These are phyloP conservation scores for Aspergillus saccharolyticus DNA, from an alignment of 495 filamentous ascomycete species.

Conservation along the genomic window DNA sequence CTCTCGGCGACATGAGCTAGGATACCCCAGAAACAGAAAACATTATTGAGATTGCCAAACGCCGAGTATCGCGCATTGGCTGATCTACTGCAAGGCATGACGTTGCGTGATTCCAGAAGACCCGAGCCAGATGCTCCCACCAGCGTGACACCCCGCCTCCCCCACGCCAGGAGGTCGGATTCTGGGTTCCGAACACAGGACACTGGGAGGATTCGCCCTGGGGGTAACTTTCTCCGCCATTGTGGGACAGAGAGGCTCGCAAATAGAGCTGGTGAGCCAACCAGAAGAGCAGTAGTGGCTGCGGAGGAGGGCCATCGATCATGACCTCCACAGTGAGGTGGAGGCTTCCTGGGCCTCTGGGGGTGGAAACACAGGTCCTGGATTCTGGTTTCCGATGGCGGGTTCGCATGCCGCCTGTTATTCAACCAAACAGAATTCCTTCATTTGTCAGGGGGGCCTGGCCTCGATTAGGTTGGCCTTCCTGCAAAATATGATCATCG, in stretches of 20 bases:
- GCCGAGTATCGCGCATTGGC: background rate
- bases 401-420: background rate
- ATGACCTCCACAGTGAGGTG: background rate
- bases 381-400: slow-evolving; percentile 34
- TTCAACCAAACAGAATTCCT: slow-evolving; percentile 1
- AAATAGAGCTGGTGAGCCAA: slow-evolving; percentile 12
- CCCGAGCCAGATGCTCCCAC: background rate
- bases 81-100: background rate
- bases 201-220: slow-evolving; percentile 3
- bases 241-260: slow-evolving; percentile 3
- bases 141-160: slow-evolving; percentile 13
- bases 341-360: slow-evolving; percentile 5
- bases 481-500: background rate
- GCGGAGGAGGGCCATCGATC: slow-evolving; percentile 2
- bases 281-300: background rate
- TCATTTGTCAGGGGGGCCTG: background rate
- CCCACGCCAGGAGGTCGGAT: slow-evolving; percentile 27
- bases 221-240: slow-evolving; percentile 10
- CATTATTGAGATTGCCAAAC: background rate
- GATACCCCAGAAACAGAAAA: background rate
- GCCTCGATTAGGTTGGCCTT: background rate
- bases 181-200: slow-evolving; percentile 21
- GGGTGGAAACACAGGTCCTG: slow-evolving; percentile 11
- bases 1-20: background rate
- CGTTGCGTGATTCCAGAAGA: slow-evolving; percentile 5